Evolutionary conservation across 495 filamentous ascomycete genomes (phyloP).

Genomic region (Penicillium flavigenum): DNA sequence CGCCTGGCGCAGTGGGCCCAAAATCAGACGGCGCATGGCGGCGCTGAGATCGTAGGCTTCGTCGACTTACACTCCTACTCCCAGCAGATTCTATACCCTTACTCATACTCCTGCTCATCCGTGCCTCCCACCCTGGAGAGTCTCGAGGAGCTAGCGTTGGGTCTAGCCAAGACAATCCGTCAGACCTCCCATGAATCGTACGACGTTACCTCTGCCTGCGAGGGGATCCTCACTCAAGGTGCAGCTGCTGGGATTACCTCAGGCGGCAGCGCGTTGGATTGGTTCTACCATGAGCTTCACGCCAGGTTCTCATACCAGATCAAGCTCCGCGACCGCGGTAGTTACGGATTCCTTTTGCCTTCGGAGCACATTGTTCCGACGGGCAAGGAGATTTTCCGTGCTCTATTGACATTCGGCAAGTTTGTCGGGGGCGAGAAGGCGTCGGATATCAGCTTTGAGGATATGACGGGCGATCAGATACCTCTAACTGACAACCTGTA

Average conservation of each 20-base stretch:
- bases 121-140: conserved; percentile 86
- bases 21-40: conserved; percentile 73
- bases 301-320: conserved; percentile 91
- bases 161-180: conserved; percentile 84
- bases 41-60: conserved; percentile 72
- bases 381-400: conserved; percentile 80
- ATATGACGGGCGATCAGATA: neutral
- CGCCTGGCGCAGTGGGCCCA: conserved; percentile 78
- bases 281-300: conserved; percentile 86
- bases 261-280: conserved; percentile 89
- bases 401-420: conserved; percentile 75
- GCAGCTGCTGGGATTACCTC: conserved; percentile 48
- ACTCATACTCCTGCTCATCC: conserved; percentile 75
- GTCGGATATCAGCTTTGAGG: conserved; percentile 1
- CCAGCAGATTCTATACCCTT: conserved; percentile 92
- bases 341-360: conserved; percentile 90
- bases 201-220: conserved; percentile 81
- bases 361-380: conserved; percentile 85
- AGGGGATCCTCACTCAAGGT: conserved; percentile 60
- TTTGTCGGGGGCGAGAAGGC: conserved; percentile 57
- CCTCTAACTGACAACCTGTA: neutral
- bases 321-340: conserved; percentile 91
- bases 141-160: conserved; percentile 83
- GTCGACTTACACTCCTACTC: conserved; percentile 95
- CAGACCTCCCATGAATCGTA: conserved; percentile 72